Conservation (phyloP, 305 asterid species). For the Plantago lanceolata region DNA sequence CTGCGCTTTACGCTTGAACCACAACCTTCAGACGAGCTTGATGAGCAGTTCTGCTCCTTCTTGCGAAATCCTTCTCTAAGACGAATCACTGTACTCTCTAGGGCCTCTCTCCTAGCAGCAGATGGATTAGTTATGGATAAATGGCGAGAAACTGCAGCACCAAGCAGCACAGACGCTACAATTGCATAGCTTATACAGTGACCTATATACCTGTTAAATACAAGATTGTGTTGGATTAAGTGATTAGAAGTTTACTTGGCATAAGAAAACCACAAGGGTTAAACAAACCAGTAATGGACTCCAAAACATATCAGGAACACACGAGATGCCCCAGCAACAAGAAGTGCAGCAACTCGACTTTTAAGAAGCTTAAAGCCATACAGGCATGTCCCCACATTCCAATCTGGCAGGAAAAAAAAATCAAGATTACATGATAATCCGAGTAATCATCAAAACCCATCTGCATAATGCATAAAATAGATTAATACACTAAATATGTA, state of each 20-base stretch:
- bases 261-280: constrained; percentile 20
- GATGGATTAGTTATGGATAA: constrained; percentile 77
- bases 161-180: constrained; percentile 94
- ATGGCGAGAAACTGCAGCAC: constrained; percentile 97
- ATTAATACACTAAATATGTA: constrained; percentile 18
- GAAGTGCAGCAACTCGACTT: constrained; percentile 86
- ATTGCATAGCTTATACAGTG: constrained; percentile 95
- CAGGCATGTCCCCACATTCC: constrained; percentile 98
- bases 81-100: constrained; percentile 93
- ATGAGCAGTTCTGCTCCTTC: constrained; percentile 83
- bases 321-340: constrained; percentile 88
- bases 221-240: constrained; percentile 19
- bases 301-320: constrained; percentile 97
- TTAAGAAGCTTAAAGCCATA: constrained; percentile 95
- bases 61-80: constrained; percentile 94
- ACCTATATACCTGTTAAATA: constrained; percentile 72
- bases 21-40: constrained; percentile 96
- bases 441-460: constrained; percentile 6
- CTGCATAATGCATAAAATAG: constrained; percentile 15
- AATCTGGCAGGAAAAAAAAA: constrained; percentile 49
- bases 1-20: constrained; percentile 97
- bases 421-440: constrained; percentile 9
- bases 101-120: constrained; percentile 95
- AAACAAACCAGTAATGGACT: constrained; percentile 89
- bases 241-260: not conserved